Base-by-base conservation (phyloP, 208 protist species). In the Trypanosoma platydactyli region DNA sequence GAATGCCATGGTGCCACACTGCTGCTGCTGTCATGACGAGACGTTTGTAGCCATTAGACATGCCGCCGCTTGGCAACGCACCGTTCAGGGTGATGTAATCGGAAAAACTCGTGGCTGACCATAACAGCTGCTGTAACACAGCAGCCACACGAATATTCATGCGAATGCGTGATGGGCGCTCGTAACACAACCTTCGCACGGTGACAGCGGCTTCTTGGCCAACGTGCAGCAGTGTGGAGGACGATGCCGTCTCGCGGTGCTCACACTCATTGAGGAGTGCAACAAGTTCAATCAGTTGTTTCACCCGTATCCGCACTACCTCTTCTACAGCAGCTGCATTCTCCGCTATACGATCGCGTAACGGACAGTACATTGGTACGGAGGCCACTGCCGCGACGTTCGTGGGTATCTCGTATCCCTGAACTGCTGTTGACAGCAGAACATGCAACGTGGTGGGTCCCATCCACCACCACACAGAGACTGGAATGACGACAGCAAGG, bases 341-440 rank as follows among this genome's bases (percentile, higher is more conserved):
- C 22, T 71, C 58, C 16, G 38, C 25, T n/a, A 92, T 62, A 1
- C 86, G 80, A 30, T 68, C 42, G 42, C 83, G 77, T 25, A 89
- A 68, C 33, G 82, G 64, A 15, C 64, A 71, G 71, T 87, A 86
- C 44, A 61, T 63, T 0, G 73, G 70, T 12, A 57, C 60, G 12
- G 65, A 60, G 5, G 56, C 40, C 18, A 51, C 52, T 18, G 65
- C 65, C 0, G 72, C 76, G 12, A 66, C 68, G 27, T 66, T 45
- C 1, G n/a, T 38, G 1, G 41, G 6, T 42, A 88, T 44, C 1
- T 71, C 72, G 35, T 81, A 83, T 29, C 87, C 74, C 3, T 48
- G 53, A 20, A 93, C 48, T 13, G 83, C 71, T 18, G 83, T 87
- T 49, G 61, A 55, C 33, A 88, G 24, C 41, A 93, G 48, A 52